Base-by-base conservation (phyloP, 2,329 filamentous ascomycete genomes). In the Penicillium sp. region DNA sequence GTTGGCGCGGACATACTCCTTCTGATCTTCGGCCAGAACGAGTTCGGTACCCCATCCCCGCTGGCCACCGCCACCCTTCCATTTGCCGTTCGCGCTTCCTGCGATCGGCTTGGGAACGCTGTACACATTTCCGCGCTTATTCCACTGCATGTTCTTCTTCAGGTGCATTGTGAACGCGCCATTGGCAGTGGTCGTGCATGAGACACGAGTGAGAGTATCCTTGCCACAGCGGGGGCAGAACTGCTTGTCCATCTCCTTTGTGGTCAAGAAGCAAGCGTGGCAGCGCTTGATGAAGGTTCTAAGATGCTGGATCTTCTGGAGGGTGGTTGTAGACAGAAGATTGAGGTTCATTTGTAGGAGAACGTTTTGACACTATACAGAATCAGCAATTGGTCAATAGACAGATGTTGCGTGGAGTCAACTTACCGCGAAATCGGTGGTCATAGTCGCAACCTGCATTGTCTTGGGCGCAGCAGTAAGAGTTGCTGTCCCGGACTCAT, bases 81-180 rank as follows among this genome's bases (percentile, higher is more conserved):
- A 81, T 73, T 91, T 91, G 44, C 91, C 91, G 73, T 86, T 96
- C 7, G 92, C 77, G 14, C 84, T 88, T 2, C 94, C 94, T 58
- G 89, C 85, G 12, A 89, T 84, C 0, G 94, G 90, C 78, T 97
- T 97, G 1, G 94, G 94, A 42, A 99, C 86, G 72, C 91, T 95
- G 79, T 88, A 99, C 36, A 90, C 85, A 73, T 97, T 94, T 50
- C 94, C 94, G 25, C 92, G 84, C 64, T 88, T 96, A 76, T 96
- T 97, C 87, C 88, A 96, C 76, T 97, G 91, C 80, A 94, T 96
- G 74, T 96, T 96, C 75, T 87, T 88, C 80, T 96, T 96, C 57
- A 99, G 80, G 71, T 97, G 90, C 57, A 99, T 76, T 56, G 83
- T 86, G 77, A 97, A 95, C 65, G 87, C 85, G 49, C 94, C 94